Evolutionary conservation across 768 basidiomycete species (phyloP).

Genomic region (Dacryopinax primogenitus): DNA sequence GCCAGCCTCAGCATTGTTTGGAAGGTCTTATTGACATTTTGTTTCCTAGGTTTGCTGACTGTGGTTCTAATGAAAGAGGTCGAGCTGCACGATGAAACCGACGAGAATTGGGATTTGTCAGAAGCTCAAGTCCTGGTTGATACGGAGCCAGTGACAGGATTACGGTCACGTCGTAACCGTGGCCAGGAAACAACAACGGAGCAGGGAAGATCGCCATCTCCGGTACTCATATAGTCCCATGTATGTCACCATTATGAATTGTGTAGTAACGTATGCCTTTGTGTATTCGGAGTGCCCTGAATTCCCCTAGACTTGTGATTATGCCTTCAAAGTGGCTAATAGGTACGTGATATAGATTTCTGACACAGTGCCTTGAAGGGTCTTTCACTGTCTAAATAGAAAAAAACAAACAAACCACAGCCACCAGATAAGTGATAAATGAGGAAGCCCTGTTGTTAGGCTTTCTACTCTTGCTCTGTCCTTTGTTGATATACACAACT

Average conservation of each 20-base stretch:
- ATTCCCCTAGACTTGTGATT: too few species aligned
- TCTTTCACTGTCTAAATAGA: background rate
- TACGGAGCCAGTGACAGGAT: too few species aligned
- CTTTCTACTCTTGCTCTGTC: background rate
- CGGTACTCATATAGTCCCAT: too few species aligned
- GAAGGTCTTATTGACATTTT: background rate
- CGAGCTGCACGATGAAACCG: slow-evolving; percentile 1
- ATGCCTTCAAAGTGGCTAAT: too few species aligned
- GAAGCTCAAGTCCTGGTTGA: too few species aligned
- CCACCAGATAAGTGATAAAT: background rate
- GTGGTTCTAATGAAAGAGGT: slow-evolving; percentile 8
- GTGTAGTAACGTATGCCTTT: too few species aligned
- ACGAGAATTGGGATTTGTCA: slow-evolving; percentile 11
- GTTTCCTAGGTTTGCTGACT: slow-evolving; percentile 5
- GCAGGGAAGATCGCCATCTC: too few species aligned
- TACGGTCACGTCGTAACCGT: too few species aligned
- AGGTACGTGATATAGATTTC: too few species aligned
- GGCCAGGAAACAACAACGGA: too few species aligned
- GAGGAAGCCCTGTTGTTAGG: background rate
- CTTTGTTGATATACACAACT: background rate
- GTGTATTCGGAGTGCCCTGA: too few species aligned
- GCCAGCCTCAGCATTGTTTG: slow-evolving; percentile 7
- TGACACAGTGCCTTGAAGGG: background rate
- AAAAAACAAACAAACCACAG: background rate
- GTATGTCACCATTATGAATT: too few species aligned